Conservation (phyloP, 768 basidiomycete species). For the Boletus sp. region DNA sequence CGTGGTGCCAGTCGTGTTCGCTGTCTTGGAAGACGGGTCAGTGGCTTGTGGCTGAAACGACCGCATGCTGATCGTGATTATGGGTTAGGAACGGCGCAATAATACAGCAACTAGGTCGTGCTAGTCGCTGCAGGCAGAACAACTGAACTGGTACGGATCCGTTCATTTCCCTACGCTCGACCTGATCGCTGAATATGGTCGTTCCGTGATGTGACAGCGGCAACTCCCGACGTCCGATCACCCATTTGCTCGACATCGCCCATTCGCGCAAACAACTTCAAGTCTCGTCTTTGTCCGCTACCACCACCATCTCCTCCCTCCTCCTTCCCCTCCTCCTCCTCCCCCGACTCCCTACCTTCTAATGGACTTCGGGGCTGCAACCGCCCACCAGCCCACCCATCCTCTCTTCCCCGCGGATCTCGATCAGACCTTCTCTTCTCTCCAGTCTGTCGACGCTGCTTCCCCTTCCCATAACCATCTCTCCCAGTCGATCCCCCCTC, state of each 20-base stretch:
- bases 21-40: constrained; percentile 17
- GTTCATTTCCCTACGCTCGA: constrained; percentile 16
- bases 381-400: constrained; percentile 34
- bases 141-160: constrained; percentile 29
- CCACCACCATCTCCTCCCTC: constrained; percentile 15
- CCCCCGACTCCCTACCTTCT: constrained; percentile 33
- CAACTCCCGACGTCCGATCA: constrained; percentile 59
- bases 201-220: constrained; percentile 41
- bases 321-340: constrained; percentile 31
- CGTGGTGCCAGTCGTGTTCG: constrained; percentile 1
- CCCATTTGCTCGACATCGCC: constrained; percentile 38
- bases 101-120: constrained; percentile 7
- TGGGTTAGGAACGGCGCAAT: not conserved
- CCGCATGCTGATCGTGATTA: constrained; percentile 16
- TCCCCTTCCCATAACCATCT: constrained; percentile 38
- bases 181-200: constrained; percentile 40
- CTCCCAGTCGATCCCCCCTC: constrained; percentile 34
- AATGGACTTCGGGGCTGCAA: constrained; percentile 50
- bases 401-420: constrained; percentile 54
- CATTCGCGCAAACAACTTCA: constrained; percentile 26
- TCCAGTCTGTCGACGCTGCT: constrained; percentile 38
- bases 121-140: constrained; percentile 3
- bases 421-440: constrained; percentile 52
- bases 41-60: constrained; percentile 12
- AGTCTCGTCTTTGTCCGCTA: constrained; percentile 36